Base-by-base conservation (phyloP, 164 flowering plant genomes). In the Dillenia turbinata region DNA sequence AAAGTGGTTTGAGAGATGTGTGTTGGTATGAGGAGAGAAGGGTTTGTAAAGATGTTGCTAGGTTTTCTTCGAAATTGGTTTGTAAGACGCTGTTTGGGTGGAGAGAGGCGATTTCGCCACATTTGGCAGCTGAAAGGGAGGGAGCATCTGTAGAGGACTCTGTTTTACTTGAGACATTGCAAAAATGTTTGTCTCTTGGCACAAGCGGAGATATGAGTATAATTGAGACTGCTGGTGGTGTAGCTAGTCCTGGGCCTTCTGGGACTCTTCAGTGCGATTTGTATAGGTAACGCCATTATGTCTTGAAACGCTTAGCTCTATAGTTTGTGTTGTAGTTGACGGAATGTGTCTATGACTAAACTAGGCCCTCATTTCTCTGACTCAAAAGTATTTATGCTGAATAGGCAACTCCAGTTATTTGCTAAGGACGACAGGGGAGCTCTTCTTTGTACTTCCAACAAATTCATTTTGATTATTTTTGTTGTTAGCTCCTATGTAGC, bases 181-280 rank as follows among this genome's bases (percentile, higher is more conserved):
- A 71, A 67, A 77, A 63, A 54, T 77, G 89, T 62, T 69, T 94
- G 68, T 61, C 64, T 48, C 52, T 56, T 55, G 77, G 73, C 33
- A n/a, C 54, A 47, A 60, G 33, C 45, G 67, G 62, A 10, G 73
- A 68, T 52, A 72, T 84, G 77, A 83, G 76, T 56, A 66, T 91
- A 49, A 71, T 91, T 60, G 99, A 94, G 81, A 94, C 96, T 52
- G 90, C 99, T 44, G 99, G 99, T 12, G 97, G 99, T n/a, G 89
- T 94, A 66, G 96, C 97, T 0, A 89, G 96, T 72, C 99, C 99
- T 0, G 99, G 90, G 9, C 96, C 97, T 10, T 91, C 96, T 0
- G 97, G 99, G 4, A 65, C 96, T 44, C 89, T 94, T 44, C 99
- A 94, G 61, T 91, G 99, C 57, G 94, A 93, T 58, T 71, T 93